Base-by-base conservation (phyloP, 305 asterid species). In the Nicotiana rustica region DNA sequence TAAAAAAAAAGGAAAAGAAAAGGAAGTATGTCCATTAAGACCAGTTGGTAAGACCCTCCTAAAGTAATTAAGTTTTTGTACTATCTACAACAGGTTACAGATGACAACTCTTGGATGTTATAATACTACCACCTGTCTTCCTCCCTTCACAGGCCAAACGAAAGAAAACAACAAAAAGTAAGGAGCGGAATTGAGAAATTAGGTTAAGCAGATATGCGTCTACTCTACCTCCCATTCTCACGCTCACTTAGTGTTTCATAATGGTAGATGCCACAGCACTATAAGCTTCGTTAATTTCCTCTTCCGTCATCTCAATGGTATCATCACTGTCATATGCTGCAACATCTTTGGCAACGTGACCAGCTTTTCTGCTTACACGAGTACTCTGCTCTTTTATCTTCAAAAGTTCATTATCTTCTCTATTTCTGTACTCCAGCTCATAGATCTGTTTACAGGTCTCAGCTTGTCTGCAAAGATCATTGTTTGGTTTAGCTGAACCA, bases 241-340 rank as follows among this genome's bases (percentile, higher is more conserved):
- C n/a, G 18, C 78, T 35, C 6, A 59, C 36, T 68, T 25, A 10
- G 81, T 60, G 77, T 85, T 83, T 79, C 79, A 41, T 85, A 88
- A 89, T 13, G 86, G 86, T 84, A 80, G 89, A 84, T 77, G 88
- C 85, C 67, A 92, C 47, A 78, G 85, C 77, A 84, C 84, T 85
- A 81, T 89, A 94, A 73, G 99, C 98, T 64, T 81, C 88, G 65
- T 94, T 90, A 35, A 94, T 94, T 84, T 96, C 99, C 17, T 96
- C 97, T 86, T 92, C 99, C 12, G 97, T 91, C 99, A 96, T 93
- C 91, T 92, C 98, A 64, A 96, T 69, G 2, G 98, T 96, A 73
- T 94, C 95, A 86, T 92, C 95, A 66, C 94, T 92, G 81, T 93
- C 95, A 57, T 86, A 88, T 85, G 83, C 78, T 57, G 87, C 62